A percentile compares a stretch with the other conserved stretches of the same genome.
These are phyloP conservation scores for Coffea canephora DNA, from an alignment of 257 asterid species.

Conservation along the genomic window DNA sequence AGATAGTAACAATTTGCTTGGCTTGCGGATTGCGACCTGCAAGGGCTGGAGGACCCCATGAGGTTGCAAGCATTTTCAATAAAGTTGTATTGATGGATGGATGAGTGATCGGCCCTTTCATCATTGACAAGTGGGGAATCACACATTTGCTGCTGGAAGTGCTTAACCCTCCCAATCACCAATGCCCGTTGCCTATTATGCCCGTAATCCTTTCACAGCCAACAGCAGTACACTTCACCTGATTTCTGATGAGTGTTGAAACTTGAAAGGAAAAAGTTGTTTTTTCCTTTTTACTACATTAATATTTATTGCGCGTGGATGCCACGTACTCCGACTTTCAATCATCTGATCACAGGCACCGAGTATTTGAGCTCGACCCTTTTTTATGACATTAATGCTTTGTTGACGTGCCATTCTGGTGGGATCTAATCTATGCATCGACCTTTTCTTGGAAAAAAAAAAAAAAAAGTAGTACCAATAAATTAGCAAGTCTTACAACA, in stretches of 20 bases:
- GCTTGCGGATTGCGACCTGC: slow-evolving; percentile 14
- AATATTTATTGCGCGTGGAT: slow-evolving; percentile 9
- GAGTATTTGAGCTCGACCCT: not conserved
- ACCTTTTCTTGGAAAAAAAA: not conserved
- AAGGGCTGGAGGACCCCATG: slow-evolving; percentile 7
- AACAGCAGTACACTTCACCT: not conserved
- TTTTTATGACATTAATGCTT: not conserved
- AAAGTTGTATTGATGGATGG: slow-evolving; percentile 3
- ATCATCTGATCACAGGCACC: not conserved
- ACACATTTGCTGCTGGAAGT: slow-evolving; percentile 8
- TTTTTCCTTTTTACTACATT: not conserved
- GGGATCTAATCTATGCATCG: too few relatives aligned
- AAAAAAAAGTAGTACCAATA: too few relatives aligned
- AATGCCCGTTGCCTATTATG: not conserved
- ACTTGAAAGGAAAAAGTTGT: not conserved
- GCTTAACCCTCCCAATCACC: slow-evolving; percentile 12
- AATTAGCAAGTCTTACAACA: not conserved
- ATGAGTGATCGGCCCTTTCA: not conserved
- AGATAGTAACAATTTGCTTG: slow-evolving; percentile 1
- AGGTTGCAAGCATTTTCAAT: slow-evolving; percentile 4
- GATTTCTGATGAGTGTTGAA: not conserved
- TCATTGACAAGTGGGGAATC: slow-evolving; percentile 16
- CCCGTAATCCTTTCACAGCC: not conserved
- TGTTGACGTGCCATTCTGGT: not conserved
- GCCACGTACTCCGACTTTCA: slow-evolving; percentile 8